Evolutionary conservation across 495 filamentous ascomycete species (phyloP).

Genomic region (Penicillium macrosclerotiorum): DNA sequence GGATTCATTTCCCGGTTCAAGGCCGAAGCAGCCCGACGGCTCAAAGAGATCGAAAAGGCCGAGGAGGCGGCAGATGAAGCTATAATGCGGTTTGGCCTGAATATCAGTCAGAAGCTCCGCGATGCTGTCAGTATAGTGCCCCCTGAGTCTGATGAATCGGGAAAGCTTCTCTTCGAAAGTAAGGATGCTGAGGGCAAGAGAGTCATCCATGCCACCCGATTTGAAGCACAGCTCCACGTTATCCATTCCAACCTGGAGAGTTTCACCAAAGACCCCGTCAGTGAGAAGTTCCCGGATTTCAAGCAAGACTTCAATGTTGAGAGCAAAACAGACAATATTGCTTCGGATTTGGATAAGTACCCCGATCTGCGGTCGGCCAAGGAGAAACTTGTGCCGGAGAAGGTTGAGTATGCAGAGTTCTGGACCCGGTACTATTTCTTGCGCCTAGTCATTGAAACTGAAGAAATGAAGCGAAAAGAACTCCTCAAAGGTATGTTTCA

Average conservation of each 20-base stretch:
- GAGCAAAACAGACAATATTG: conserved; percentile 80
- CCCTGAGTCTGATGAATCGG: conserved; percentile 46
- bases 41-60: conserved; percentile 89
- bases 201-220: conserved; percentile 88
- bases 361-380: conserved; percentile 85
- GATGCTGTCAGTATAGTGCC: conserved; percentile 90
- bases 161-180: conserved; percentile 79
- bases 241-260: conserved; percentile 84
- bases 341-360: conserved; percentile 80
- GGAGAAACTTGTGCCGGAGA: conserved; percentile 93
- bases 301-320: conserved; percentile 75
- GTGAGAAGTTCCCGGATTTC: conserved; percentile 73
- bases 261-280: conserved; percentile 78
- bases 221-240: conserved; percentile 93
- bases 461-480: conserved; percentile 86
- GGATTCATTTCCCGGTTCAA: conserved; percentile 81
- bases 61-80: conserved; percentile 99
- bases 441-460: conserved; percentile 89
- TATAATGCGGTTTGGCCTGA: conserved; percentile 86
- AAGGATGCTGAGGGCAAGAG: conserved; percentile 86
- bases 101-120: conserved; percentile 83
- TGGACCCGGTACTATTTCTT: conserved; percentile 98
- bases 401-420: conserved; percentile 82
- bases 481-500: conserved; percentile 76
- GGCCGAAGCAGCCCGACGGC: conserved; percentile 73